Conservation (phyloP, 257 asterid species). For the Ilex aquifolium region DNA sequence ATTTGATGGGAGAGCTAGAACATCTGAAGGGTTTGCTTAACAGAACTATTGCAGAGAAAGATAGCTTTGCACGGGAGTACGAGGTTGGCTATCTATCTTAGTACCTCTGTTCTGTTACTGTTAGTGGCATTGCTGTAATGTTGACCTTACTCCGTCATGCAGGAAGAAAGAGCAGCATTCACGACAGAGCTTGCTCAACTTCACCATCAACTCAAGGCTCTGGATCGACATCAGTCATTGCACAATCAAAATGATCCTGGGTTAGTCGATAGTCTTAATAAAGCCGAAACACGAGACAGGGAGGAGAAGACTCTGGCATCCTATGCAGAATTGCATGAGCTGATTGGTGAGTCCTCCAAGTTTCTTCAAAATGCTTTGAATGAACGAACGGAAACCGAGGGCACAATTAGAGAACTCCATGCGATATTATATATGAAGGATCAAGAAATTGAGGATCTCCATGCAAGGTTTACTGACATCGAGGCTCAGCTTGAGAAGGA, state of each 20-base stretch:
- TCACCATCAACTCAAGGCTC: conserved; percentile 36
- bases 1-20: conserved; percentile 54
- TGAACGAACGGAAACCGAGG: conserved; percentile 28
- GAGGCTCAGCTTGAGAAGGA: conserved; percentile 39
- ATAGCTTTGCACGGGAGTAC: conserved; percentile 33
- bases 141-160: conserved; percentile 25
- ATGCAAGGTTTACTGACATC: conserved; percentile 41
- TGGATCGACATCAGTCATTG: conserved; percentile 21
- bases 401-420: conserved; percentile 41
- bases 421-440: conserved; percentile 39
- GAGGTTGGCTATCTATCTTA: conserved; percentile 49
- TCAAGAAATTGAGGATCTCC: conserved; percentile 58
- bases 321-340: conserved; percentile 41
- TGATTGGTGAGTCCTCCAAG: conserved; percentile 47
- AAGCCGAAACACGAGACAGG: conserved; percentile 5
- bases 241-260: conserved; percentile 24
- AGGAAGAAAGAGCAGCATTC: conserved; percentile 57
- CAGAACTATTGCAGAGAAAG: conserved; percentile 49
- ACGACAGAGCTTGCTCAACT: conserved; percentile 44
- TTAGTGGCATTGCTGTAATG: conserved; percentile 14
- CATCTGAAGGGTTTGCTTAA: conserved; percentile 50
- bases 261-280: conserved; percentile 15
- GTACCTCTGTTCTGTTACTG: conserved; percentile 8
- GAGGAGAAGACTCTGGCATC: conserved; percentile 14
- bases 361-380: conserved; percentile 27